A percentile compares a stretch with the other conserved stretches of the same genome.
Evolutionary conservation across 345 rosid genomes (phyloP).

Genomic region (Salix exigua): DNA sequence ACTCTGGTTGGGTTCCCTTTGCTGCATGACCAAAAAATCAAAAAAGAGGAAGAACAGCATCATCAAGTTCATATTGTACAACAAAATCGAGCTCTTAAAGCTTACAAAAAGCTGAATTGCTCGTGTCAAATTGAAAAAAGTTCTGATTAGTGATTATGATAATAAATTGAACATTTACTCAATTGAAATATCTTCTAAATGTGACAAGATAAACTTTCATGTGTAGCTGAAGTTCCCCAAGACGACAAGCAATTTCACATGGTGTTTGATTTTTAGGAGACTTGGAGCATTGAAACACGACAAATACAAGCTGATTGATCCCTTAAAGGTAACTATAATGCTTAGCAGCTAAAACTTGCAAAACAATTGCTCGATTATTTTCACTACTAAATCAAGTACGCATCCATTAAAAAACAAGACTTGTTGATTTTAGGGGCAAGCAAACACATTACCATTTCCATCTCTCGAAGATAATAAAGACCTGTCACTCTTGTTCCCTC

Average conservation of each 20-base stretch:
- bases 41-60: neutral
- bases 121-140: neutral
- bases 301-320: neutral
- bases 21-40: slow-evolving; percentile 43
- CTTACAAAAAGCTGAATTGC: neutral
- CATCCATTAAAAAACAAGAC: slow-evolving; percentile 4
- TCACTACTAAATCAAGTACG: neutral
- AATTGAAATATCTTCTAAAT: neutral
- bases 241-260: neutral
- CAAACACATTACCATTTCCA: slow-evolving; percentile 44
- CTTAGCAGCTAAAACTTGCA: neutral
- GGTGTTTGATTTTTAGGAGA: neutral
- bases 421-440: slow-evolving; percentile 1
- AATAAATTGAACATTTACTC: neutral
- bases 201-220: neutral
- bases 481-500: slow-evolving; percentile 55
- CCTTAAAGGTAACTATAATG: neutral
- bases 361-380: neutral
- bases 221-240: neutral
- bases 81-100: neutral
- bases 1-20: slow-evolving; percentile 48
- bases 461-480: slow-evolving; percentile 47
- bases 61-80: no score
- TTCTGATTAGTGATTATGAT: neutral
- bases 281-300: neutral